Evolutionary conservation across 116 monocot genomes (phyloP), one percentile per base, ranked within the genome.

Genomic region (Thalassia testudinum): DNA sequence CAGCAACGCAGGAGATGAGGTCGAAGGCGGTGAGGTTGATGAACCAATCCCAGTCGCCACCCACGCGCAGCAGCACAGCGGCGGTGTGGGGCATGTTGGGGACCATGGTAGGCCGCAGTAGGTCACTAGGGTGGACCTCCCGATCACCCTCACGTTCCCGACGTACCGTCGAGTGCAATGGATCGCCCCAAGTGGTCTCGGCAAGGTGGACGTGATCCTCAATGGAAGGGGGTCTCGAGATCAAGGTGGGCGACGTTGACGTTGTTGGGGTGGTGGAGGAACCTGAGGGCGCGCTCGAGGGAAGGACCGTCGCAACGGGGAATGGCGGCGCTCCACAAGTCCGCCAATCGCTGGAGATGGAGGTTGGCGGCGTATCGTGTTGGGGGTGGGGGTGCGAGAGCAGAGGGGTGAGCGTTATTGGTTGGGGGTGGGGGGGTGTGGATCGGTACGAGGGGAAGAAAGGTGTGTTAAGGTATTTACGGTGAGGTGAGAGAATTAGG

Each of bases 101-200:
- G 20, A 79, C 79, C 79, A 79, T 79, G 58, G 79, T 79, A 2
- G 79, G 79, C 79, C 79, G 0, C 79, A 40, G 50, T 79, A 79
- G 20, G 79, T 79, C 29, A 79, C 43, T 26, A 79, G 63, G 43
- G 74, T 79, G 22, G 79, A 74, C 64, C 58, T 70, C 1, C 50
- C 18, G 56, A 79, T 71, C 63, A 79, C 64, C 44, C 53, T 53
- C 13, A 79, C 79, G 22, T 79, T 79, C 44, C 68, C 79, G 1
- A 67, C 49, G 0, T n/a, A n/a, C n/a, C n/a, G 48, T 27, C 1
- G 38, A 1, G 50, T 67, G 61, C 20, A 75, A 63, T 1, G 62
- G 70, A 24, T 79, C 71, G 16, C 21, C 18, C 7, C 34, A 56
- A 18, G 75, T 57, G 43, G 43, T 67, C 1, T 20, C 25, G 23